Conservation (phyloP, 1,139 yeast species). For the Kurtzmaniella natalensis region DNA sequence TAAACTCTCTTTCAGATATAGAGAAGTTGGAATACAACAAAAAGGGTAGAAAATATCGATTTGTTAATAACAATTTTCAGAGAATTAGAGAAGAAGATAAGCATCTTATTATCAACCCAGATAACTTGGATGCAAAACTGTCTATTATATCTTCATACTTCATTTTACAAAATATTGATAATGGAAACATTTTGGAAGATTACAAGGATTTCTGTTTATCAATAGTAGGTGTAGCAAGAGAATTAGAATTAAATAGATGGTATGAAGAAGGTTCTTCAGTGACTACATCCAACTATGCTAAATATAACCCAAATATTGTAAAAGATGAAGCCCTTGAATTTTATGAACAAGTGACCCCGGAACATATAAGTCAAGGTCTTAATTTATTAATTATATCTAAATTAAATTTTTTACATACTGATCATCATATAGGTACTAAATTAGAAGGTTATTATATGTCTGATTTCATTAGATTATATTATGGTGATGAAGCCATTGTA, state of each 20-base stretch:
- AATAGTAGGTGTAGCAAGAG: slow-evolving; percentile 47
- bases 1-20: slow-evolving; percentile 25
- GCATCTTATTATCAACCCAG: slow-evolving; percentile 42
- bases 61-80: slow-evolving; percentile 46
- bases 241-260: slow-evolving; percentile 48
- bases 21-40: slow-evolving; percentile 41
- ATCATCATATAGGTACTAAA: slow-evolving; percentile 50
- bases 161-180: slow-evolving; percentile 35
- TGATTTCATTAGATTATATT: slow-evolving; percentile 34
- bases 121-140: slow-evolving; percentile 27
- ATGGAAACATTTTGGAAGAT: slow-evolving; percentile 28
- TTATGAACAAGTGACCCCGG: slow-evolving; percentile 17
- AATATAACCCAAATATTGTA: slow-evolving; percentile 24
- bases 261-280: slow-evolving; percentile 47
- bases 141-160: slow-evolving; percentile 42
- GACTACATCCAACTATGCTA: slow-evolving; percentile 30
- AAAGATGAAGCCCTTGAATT: slow-evolving; percentile 28
- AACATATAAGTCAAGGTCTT: slow-evolving; percentile 41
- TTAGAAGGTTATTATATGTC: slow-evolving; percentile 45
- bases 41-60: slow-evolving; percentile 50
- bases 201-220: slow-evolving; percentile 45
- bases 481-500: slow-evolving; percentile 37
- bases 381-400: slow-evolving; percentile 44
- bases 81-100: slow-evolving; percentile 49
- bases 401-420: slow-evolving; percentile 53